Evolutionary conservation across 192 early-diverging fungal genomes (phyloP), one percentile per base, ranked within the genome.

Genomic region (Coemansia sp.): DNA sequence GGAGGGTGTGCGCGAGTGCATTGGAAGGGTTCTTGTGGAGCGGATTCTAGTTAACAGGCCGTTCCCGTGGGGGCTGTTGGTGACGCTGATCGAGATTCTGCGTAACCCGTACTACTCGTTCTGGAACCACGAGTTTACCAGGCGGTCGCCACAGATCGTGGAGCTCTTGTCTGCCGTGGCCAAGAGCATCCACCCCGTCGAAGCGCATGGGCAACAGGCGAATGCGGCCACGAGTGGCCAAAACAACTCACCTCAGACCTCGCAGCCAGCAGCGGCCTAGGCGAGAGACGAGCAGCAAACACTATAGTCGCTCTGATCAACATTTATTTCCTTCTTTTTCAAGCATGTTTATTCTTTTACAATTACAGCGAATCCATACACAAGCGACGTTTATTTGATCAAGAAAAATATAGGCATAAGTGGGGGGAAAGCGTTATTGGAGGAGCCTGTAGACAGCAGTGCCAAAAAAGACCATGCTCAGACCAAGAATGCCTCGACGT

Each of bases 41-140:
- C 87, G 97, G 33, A 83, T 97, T 35, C 90, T 99, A 71, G 97
- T 95, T 13, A 97, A 95, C 82, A 84, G 95, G 46, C 97, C 97
- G 23, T 94, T 97, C 81, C 97, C 97, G 52, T 97, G 96, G 91
- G 97, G 97, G 15, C 84, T 99, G 63, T 82, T 99, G 64, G 93
- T 97, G 20, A 97, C 97, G 25, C 94, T 99, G 69, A 99, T 97
- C 59, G 97, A 99, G 75, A 76, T 99, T 67, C 92, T 99, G 77
- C 91, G 93, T 66, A 96, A 97, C 74, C 91, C 91, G 46, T 84
- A 84, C 55, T 92, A 87, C 71, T 83, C 86, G 43, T 90, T 92
- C 81, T 92, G 91, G 91, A 85, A 75, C 59, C 89, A 89, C 75
- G 83, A 69, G 30, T 84, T 84, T 58, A 84, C 83, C 31, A 71